Conservation (phyloP, 768 basidiomycete genomes). For the Tubosaeta brunneosetosa region DNA sequence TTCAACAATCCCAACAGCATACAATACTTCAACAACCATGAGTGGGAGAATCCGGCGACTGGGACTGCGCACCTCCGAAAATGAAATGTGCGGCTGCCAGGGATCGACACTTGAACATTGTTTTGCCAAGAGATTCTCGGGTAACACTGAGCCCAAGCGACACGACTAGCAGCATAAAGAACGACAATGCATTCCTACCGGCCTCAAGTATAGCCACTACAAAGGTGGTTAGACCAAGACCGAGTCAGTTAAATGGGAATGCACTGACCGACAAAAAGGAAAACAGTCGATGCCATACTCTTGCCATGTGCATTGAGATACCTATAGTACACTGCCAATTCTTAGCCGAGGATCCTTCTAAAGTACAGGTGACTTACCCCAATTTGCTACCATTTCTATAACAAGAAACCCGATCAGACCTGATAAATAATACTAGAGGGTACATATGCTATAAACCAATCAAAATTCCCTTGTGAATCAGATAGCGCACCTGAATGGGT, state of each 20-base stretch:
- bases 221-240: constrained; percentile 2
- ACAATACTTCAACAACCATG: constrained; percentile 60
- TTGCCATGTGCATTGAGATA: constrained; percentile 88
- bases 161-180: constrained; percentile 93
- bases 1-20: constrained; percentile 92
- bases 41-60: not conserved
- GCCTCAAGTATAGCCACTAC: constrained; percentile 93
- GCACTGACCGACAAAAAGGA: constrained; percentile 84
- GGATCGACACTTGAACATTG: constrained; percentile 80
- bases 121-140: constrained; percentile 76
- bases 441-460: constrained; percentile 1
- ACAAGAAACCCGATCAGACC: constrained; percentile 81
- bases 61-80: constrained; percentile 73
- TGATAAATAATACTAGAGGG: constrained; percentile 79
- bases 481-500: constrained; percentile 70
- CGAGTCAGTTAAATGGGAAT: not conserved
- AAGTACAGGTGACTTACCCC: constrained; percentile 48
- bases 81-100: constrained; percentile 84
- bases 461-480: not conserved
- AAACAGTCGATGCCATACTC: constrained; percentile 71
- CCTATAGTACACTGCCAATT: constrained; percentile 73
- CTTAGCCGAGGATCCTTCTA: constrained; percentile 4
- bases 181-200: constrained; percentile 88
- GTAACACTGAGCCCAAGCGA: constrained; percentile 91
- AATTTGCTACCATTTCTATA: constrained; percentile 92